Percentiles rank a stretch among this genome's conserved stretches.
Conservation (phyloP, 2,329 filamentous ascomycete genomes). For the Aspergillus pseudotamarii region DNA sequence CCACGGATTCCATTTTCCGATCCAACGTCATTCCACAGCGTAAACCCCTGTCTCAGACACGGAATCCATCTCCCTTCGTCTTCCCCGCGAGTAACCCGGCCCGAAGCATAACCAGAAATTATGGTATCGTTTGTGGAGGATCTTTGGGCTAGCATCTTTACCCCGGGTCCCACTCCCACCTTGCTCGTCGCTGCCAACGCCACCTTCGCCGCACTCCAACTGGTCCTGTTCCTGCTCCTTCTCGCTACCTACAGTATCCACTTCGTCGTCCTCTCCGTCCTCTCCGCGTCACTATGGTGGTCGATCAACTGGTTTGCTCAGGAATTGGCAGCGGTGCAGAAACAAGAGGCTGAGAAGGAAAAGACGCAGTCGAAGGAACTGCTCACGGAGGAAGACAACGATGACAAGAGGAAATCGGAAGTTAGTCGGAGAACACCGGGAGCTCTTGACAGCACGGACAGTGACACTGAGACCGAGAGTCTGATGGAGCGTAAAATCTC, state of each 20-base stretch:
- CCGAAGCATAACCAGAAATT: slow-evolving; percentile 5
- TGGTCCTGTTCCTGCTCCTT: slow-evolving; percentile 75
- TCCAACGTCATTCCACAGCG: slow-evolving; percentile 13
- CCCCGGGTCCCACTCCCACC: slow-evolving; percentile 83
- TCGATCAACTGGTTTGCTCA: slow-evolving; percentile 95
- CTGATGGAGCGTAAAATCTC: slow-evolving; percentile 24
- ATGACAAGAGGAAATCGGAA: slow-evolving; percentile 8
- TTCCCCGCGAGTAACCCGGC: slow-evolving; percentile 9
- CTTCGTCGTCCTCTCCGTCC: slow-evolving; percentile 77
- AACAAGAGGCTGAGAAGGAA: slow-evolving; percentile 46
- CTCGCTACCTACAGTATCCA: slow-evolving; percentile 84
- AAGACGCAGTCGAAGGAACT: slow-evolving; percentile 45
- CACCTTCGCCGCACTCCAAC: slow-evolving; percentile 82
- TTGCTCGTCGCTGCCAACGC: slow-evolving; percentile 88
- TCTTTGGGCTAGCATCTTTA: slow-evolving; percentile 92
- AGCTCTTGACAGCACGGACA: slow-evolving; percentile 44
- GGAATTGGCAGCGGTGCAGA: slow-evolving; percentile 60
- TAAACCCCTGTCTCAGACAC: slow-evolving; percentile 3
- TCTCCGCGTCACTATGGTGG: slow-evolving; percentile 85
- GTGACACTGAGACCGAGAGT: slow-evolving; percentile 48
- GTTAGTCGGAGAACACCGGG: slow-evolving; percentile 31
- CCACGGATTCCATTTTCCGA: slow-evolving; percentile 20
- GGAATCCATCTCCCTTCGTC: slow-evolving; percentile 4
- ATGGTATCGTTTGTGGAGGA: slow-evolving; percentile 66
- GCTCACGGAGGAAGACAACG: slow-evolving; percentile 22